Percentiles rank a stretch among this genome's conserved stretches.
Evolutionary conservation across 2,329 filamentous ascomycete genomes (phyloP).

Genomic region (Fusarium pilosicola): DNA sequence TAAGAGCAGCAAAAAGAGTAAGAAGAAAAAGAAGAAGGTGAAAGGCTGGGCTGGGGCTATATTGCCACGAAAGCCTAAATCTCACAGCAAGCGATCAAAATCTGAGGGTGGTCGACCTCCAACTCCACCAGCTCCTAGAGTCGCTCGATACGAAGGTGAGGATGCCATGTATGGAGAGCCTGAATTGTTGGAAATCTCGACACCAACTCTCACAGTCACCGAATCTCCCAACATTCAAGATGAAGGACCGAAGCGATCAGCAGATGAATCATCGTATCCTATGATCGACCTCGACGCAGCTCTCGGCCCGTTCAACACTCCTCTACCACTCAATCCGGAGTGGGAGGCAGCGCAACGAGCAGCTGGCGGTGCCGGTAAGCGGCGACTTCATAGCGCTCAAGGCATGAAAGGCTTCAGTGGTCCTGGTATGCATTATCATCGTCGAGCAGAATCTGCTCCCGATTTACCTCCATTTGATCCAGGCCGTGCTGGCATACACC

Average conservation of each 20-base stretch:
- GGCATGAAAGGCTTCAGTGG: conserved; percentile 75
- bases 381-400: conserved; percentile 80
- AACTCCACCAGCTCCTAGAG: conserved; percentile 56
- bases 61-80: conserved; percentile 70
- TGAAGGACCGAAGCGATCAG: conserved; percentile 51
- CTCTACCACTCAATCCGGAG: conserved; percentile 68
- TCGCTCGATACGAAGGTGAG: conserved; percentile 44
- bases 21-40: conserved; percentile 71
- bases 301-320: conserved; percentile 90
- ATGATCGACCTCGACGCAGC: conserved; percentile 96
- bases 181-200: conserved; percentile 42
- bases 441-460: conserved; percentile 82
- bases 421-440: conserved; percentile 78
- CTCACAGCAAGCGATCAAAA: conserved; percentile 55
- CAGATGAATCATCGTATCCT: conserved; percentile 75
- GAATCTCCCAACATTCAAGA: conserved; percentile 49
- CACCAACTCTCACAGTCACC: conserved; percentile 55
- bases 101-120: conserved; percentile 53
- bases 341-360: conserved; percentile 74
- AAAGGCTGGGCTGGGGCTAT: conserved; percentile 77
- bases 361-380: conserved; percentile 64
- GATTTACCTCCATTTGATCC: conserved; percentile 80
- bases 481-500: conserved; percentile 65
- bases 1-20: conserved; percentile 49
- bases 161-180: conserved; percentile 45